Conservation (phyloP, 805 yeast species). For the Zygotorulaspora chibaensis region DNA sequence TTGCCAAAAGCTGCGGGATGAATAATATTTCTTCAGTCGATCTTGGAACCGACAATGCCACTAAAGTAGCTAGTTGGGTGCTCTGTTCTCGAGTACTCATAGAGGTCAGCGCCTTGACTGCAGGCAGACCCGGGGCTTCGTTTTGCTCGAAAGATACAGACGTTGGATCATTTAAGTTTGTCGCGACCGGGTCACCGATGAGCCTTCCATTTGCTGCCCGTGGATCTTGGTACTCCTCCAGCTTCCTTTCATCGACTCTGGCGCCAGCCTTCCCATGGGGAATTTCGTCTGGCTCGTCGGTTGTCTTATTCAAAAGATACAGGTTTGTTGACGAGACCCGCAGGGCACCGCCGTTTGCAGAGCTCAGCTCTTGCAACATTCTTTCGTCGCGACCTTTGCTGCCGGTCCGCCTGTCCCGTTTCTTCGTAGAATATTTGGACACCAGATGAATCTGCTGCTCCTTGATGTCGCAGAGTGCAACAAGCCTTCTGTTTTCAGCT, state of each 20-base stretch:
- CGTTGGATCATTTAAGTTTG: conserved; percentile 28
- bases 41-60: conserved; percentile 70
- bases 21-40: conserved; percentile 75
- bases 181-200: conserved; percentile 24
- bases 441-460: conserved; percentile 28
- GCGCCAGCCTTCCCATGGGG: conserved; percentile 1
- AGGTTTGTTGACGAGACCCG: conserved; percentile 36
- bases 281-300: conserved; percentile 6
- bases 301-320: conserved; percentile 30
- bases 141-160: conserved; percentile 53
- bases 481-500: conserved; percentile 67
- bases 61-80: conserved; percentile 49
- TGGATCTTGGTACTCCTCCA: background rate
- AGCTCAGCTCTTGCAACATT: conserved; percentile 20
- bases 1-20: conserved; percentile 66
- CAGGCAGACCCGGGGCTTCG: conserved; percentile 76
- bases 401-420: conserved; percentile 10
- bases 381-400: conserved; percentile 17
- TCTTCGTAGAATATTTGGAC: conserved; percentile 17
- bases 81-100: conserved; percentile 49
- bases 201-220: background rate
- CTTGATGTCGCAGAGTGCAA: conserved; percentile 40
- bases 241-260: conserved; percentile 2
- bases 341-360: conserved; percentile 22
- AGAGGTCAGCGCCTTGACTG: conserved; percentile 57